phyloP scores from a whole-genome alignment of 495 filamentous ascomycete genomes.

The Daldinia concentrica region DNA sequence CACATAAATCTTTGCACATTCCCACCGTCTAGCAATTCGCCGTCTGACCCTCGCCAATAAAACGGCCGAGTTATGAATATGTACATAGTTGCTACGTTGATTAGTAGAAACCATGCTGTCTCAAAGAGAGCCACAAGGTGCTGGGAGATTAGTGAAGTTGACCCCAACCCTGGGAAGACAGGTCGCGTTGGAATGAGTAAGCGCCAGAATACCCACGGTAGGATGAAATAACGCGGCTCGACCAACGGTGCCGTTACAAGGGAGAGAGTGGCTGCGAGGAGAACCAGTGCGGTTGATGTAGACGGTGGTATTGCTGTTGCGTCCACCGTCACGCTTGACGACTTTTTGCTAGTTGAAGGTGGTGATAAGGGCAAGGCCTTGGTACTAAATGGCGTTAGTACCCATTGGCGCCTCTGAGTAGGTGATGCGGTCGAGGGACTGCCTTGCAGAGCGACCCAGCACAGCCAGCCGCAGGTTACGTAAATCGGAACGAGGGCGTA shows the following conservation, averaged over 20 bases:
- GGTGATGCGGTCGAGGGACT: not conserved
- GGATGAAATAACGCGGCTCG: constrained; percentile 92
- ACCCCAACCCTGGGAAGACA: constrained; percentile 35
- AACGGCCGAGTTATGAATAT: constrained; percentile 84
- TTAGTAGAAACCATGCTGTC: constrained; percentile 76
- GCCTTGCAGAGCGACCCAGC: constrained; percentile 57
- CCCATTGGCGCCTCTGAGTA: constrained; percentile 7
- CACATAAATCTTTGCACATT: constrained; percentile 93
- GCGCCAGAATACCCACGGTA: constrained; percentile 95
- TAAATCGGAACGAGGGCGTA: constrained; percentile 70
- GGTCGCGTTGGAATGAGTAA: constrained; percentile 69
- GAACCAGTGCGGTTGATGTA: constrained; percentile 65
- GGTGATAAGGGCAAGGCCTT: not conserved
- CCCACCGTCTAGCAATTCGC: constrained; percentile 71
- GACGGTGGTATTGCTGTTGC: constrained; percentile 25
- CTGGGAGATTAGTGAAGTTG: constrained; percentile 18
- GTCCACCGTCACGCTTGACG: not conserved
- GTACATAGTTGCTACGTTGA: constrained; percentile 80
- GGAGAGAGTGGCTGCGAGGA: constrained; percentile 76
- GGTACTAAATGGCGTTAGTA: constrained; percentile 14
- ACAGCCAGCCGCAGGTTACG: constrained; percentile 68
- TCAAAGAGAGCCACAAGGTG: constrained; percentile 68
- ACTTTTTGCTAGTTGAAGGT: not conserved
- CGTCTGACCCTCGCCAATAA: constrained; percentile 67
- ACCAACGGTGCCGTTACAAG: constrained; percentile 90